Percentiles rank a stretch among this genome's conserved stretches.
Conservation (phyloP, 2,329 filamentous ascomycete species). For the Penicillium sp. region DNA sequence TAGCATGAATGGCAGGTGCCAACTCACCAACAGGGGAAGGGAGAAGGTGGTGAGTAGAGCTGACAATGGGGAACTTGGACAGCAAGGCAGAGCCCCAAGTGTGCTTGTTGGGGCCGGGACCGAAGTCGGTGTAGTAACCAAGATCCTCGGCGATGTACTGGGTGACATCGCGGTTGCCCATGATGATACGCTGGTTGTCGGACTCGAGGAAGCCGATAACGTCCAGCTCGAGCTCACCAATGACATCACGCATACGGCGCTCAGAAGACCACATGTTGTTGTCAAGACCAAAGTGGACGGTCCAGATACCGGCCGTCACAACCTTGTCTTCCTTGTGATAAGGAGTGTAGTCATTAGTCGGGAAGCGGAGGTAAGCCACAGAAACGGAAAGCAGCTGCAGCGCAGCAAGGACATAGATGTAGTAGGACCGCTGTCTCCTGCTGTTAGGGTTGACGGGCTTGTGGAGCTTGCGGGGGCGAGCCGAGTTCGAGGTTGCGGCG, state of each 20-base stretch:
- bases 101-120: conserved; percentile 96
- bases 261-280: conserved; percentile 99
- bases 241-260: conserved; percentile 83
- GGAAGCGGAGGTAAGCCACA: conserved; percentile 85
- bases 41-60: conserved; percentile 92
- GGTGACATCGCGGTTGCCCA: conserved; percentile 96
- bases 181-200: conserved; percentile 95
- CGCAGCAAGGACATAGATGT: conserved; percentile 65
- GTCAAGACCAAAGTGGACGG: conserved; percentile 94
- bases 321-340: conserved; percentile 85
- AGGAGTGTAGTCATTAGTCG: conserved; percentile 83
- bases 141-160: conserved; percentile 94
- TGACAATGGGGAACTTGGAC: conserved; percentile 95
- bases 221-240: conserved; percentile 94
- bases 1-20: conserved; percentile 94
- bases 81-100: conserved; percentile 92
- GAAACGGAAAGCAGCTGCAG: conserved; percentile 77
- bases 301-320: conserved; percentile 96
- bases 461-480: conserved; percentile 32
- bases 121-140: conserved; percentile 98
- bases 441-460: conserved; percentile 38
- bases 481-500: conserved; percentile 52
- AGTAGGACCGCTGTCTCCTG: conserved; percentile 60
- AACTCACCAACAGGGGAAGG: conserved; percentile 92
- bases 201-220: conserved; percentile 92